Evolutionary conservation across 177 flowering plant genomes (phyloP).

Genomic region (Telopea speciosissima): DNA sequence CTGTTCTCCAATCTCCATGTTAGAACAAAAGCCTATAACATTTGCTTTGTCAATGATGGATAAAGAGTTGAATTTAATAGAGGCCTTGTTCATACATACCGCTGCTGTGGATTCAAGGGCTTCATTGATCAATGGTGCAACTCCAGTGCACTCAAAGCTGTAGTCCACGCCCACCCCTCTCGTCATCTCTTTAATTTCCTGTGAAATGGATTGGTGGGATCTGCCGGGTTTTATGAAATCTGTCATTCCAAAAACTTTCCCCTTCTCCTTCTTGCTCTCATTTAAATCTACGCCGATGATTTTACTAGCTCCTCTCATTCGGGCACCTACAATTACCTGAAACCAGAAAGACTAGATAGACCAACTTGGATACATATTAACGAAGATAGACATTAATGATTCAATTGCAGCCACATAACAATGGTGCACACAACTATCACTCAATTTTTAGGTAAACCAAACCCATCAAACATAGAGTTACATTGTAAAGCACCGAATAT

Average conservation of each 20-base stretch:
- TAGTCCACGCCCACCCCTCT: conserved; percentile 44
- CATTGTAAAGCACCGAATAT: not conserved
- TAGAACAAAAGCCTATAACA: not conserved
- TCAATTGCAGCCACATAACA: no score
- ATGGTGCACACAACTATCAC: no score
- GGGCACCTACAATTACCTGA: conserved; percentile 46
- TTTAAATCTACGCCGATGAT: conserved; percentile 48
- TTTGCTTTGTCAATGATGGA: not conserved
- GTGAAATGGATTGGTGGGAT: conserved; percentile 22
- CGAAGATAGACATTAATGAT: not conserved
- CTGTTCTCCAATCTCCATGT: conserved; percentile 8
- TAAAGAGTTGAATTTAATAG: not conserved
- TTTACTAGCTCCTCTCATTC: conserved; percentile 33
- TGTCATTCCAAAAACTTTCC: conserved; percentile 40
- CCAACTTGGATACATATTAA: no score
- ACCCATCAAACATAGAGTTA: not conserved
- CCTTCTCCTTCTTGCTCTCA: conserved; percentile 28
- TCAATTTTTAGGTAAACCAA: no score
- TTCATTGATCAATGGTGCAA: conserved; percentile 21
- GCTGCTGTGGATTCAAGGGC: conserved; percentile 28
- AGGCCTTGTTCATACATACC: conserved; percentile 24
- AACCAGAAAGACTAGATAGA: not conserved
- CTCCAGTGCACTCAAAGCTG: conserved; percentile 45
- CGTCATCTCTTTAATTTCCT: conserved; percentile 32
- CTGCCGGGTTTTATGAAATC: conserved; percentile 40